Evolutionary conservation across 2,329 filamentous ascomycete species (phyloP).

Genomic region (Sporothrix variecibatus): DNA sequence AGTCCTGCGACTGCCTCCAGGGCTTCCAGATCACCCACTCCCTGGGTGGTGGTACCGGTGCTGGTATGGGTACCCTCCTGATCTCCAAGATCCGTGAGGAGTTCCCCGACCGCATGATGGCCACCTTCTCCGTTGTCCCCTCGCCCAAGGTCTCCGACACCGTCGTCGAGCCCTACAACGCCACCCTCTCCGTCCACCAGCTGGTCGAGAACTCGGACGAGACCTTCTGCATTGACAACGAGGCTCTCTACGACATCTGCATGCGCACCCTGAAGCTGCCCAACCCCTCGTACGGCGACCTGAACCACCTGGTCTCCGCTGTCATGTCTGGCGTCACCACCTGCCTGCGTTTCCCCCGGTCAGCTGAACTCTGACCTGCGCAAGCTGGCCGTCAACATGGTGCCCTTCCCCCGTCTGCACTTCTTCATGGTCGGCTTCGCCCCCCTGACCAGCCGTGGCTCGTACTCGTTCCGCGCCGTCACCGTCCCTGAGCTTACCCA

Average conservation of each 20-base stretch:
- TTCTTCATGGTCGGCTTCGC: conserved; percentile 99
- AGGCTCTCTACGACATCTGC: conserved; percentile 99
- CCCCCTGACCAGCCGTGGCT: conserved; percentile 83
- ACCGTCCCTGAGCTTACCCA: conserved; percentile 97
- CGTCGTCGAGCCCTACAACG: conserved; percentile 99
- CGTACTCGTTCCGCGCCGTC: conserved; percentile 95
- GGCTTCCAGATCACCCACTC: conserved; percentile 99
- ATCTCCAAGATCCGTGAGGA: conserved; percentile 99
- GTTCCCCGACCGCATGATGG: conserved; percentile 99
- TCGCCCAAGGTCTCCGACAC: conserved; percentile 99
- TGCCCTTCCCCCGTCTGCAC: conserved; percentile 99
- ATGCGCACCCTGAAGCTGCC: conserved; percentile 99
- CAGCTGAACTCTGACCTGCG: conserved; percentile 99
- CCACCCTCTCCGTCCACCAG: conserved; percentile 97
- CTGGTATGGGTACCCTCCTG: conserved; percentile 98
- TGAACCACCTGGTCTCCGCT: conserved; percentile 98
- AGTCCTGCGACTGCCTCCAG: conserved; percentile 99
- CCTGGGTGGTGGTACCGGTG: conserved; percentile 99
- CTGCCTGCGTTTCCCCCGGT: conserved; percentile 97
- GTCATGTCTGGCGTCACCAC: conserved; percentile 99
- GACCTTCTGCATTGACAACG: conserved; percentile 99
- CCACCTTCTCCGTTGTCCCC: conserved; percentile 97
- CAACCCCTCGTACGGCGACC: conserved; percentile 97
- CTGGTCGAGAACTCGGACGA: conserved; percentile 99
- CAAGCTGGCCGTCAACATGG: conserved; percentile 99